Evolutionary conservation across 345 rosid species (phyloP), one percentile per base, ranked within the genome.

Genomic region (Gossypium sturtianum): DNA sequence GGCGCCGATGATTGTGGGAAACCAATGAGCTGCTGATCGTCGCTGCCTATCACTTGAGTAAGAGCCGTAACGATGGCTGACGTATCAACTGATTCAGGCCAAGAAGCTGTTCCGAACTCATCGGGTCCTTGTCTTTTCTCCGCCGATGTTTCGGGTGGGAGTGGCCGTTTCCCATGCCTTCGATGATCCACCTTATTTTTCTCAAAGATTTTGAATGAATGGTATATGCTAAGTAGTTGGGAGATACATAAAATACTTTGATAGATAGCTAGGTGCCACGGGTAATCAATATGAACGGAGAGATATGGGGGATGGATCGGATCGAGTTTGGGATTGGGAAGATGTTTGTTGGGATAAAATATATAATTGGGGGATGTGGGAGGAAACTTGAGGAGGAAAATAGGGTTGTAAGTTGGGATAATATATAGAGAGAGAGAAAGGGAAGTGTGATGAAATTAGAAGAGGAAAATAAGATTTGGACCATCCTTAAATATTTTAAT

Each of bases 51-150:
- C 74, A 78, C 88, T 65, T 82, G 90, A 59, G 90, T 75, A 53
- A 92, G 89, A 81, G 90, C 87, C 3, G 91, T 88, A 73, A 90
- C 94, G 91, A 94, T 88, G 64, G 97, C 92, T 10, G 88, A 84
- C 81, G 87, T 88, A 70, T 87, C 98, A 9, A 54, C 51, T 8
- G 87, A 72, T 81, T 88, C 97, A 10, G 89, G 77, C 87, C 89
- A 80, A 75, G 86, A 74, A 70, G 82, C 71, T 29, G 80, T 19
- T 72, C 78, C 47, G 13, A 83, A 66, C 65, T 68, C 49, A 0
- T 70, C 73, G 9, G 61, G 74, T 16, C 77, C 74, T 49, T 78
- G 71, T 47, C 77, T 81, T 69, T 82, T 77, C 82, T 82, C 86
- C 88, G 63, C 86, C 79, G 94, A 80, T 83, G 94, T 69, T 83